phyloP scores from a whole-genome alignment of 805 yeast genomes.

The Priceomyces haplophilus region DNA sequence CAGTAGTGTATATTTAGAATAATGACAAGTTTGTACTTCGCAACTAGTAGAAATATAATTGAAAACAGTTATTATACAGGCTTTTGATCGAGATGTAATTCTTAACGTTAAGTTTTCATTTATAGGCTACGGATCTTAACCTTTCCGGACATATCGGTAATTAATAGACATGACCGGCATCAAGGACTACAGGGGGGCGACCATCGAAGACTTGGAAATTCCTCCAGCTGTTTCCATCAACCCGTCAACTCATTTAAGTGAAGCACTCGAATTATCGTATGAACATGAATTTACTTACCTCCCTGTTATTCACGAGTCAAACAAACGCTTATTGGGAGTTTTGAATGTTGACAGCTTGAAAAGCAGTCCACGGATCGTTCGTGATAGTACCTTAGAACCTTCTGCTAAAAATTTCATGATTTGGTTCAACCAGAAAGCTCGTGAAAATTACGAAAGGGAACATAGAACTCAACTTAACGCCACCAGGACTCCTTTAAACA shows the following conservation, averaged over 20 bases:
- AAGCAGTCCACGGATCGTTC: slow-evolving; percentile 24
- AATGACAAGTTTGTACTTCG: background rate
- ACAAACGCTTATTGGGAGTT: slow-evolving; percentile 47
- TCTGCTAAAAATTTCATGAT: slow-evolving; percentile 36
- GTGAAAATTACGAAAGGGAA: slow-evolving; percentile 29
- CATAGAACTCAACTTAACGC: slow-evolving; percentile 8
- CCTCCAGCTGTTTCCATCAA: slow-evolving; percentile 55
- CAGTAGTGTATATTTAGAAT: background rate
- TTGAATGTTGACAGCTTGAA: slow-evolving; percentile 43
- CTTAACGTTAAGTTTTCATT: too few relatives aligned
- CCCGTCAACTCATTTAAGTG: slow-evolving; percentile 45
- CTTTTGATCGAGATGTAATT: too few relatives aligned
- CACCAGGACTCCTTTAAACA: slow-evolving; percentile 18
- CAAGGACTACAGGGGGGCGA: slow-evolving; percentile 48
- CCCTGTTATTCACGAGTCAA: slow-evolving; percentile 50
- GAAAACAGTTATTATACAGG: too few relatives aligned
- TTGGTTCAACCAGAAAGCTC: slow-evolving; percentile 41
- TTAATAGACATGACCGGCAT: slow-evolving; percentile 30
- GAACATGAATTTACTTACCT: slow-evolving; percentile 53
- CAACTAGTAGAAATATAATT: too few relatives aligned
- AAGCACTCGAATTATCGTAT: slow-evolving; percentile 53
- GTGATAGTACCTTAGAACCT: slow-evolving; percentile 22
- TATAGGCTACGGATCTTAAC: too few relatives aligned
- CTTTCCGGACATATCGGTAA: too few relatives aligned
- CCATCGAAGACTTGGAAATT: slow-evolving; percentile 57